Evolutionary conservation across 441 rosid genomes (phyloP), one percentile per base, ranked within the genome.

Genomic region (Erodium texanum): DNA sequence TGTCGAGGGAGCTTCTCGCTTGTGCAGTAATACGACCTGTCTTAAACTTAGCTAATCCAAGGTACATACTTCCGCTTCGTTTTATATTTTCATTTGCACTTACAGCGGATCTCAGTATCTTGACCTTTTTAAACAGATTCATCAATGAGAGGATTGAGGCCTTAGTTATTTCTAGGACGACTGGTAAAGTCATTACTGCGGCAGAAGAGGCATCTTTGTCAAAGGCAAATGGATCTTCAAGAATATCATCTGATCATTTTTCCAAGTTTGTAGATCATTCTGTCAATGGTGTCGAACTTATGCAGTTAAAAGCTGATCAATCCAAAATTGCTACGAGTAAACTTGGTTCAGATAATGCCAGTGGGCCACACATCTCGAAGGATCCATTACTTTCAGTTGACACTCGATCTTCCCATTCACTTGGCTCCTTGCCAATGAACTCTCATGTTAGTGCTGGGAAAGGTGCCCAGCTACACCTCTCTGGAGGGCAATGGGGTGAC

Each of bases 311-410:
- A 86, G 82, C 76, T 70, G 83, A 86, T 72, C 86, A 81, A 73
- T 67, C 85, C 66, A 81, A 72, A 80, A 71, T 63, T 64, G 67
- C 75, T 70, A 63, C 71, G 34, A 77, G 43, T 74, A 72, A 76
- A 64, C 73, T 77, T 73, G 80, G 76, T 65, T 68, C 77, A 71
- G 81, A 83, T 73, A 79, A 71, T 70, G 72, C 66, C 66, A 81
- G 76, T 75, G 15, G 48, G 48, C 48, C 48, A 9, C 48, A 41
- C 48, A 34, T 66, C 24, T 85, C 89, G 18, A 96, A 96, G 82
- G 97, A 96, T 78, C 99, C 98, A 29, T 88, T 93, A 86, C 97
- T 96, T 79, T 87, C 94, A 45, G 79, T 83, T 77, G 96, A 92
- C 76, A 74, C 98, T 34, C 89, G 56, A 71, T 81, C 96, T 67